A percentile compares a stretch with the other conserved stretches of the same genome.
phyloP scores from a whole-genome alignment of 2,329 filamentous ascomycete genomes.

The Diplodia corticola region DNA sequence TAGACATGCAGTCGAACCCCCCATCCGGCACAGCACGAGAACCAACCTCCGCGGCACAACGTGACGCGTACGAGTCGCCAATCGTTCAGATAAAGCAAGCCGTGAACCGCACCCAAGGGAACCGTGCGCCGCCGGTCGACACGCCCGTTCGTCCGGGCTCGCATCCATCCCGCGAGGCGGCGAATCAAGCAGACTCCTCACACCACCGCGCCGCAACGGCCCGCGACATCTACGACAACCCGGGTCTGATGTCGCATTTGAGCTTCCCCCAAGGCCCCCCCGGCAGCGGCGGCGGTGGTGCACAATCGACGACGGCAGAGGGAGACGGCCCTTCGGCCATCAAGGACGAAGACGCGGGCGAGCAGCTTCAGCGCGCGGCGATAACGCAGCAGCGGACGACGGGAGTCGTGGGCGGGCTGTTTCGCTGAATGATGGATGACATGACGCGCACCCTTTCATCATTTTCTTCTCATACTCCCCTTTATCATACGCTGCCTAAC shows the following conservation, averaged over 20 bases:
- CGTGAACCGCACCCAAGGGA: neutral
- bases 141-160: constrained; percentile 1
- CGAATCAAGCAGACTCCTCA: neutral
- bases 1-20: constrained; percentile 42
- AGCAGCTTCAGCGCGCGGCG: constrained; percentile 20
- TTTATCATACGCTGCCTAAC: neutral
- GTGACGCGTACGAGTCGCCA: constrained; percentile 39
- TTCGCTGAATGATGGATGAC: neutral
- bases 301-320: neutral
- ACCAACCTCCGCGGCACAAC: constrained; percentile 24
- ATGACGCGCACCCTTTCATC: neutral
- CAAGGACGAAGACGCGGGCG: constrained; percentile 19
- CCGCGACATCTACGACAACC: constrained; percentile 10
- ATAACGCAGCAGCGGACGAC: constrained; percentile 10
- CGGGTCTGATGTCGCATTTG: constrained; percentile 11
- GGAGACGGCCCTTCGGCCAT: neutral
- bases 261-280: neutral
- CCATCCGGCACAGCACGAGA: constrained; percentile 37
- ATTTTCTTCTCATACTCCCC: neutral
- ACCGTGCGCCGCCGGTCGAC: neutral
- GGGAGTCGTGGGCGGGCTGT: constrained; percentile 12
- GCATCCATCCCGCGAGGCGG: neutral
- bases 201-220: neutral
- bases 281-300: no score
- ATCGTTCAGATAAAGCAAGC: constrained; percentile 39